Conservation (phyloP, 768 basidiomycete genomes). For the Suillus subluteus region DNA sequence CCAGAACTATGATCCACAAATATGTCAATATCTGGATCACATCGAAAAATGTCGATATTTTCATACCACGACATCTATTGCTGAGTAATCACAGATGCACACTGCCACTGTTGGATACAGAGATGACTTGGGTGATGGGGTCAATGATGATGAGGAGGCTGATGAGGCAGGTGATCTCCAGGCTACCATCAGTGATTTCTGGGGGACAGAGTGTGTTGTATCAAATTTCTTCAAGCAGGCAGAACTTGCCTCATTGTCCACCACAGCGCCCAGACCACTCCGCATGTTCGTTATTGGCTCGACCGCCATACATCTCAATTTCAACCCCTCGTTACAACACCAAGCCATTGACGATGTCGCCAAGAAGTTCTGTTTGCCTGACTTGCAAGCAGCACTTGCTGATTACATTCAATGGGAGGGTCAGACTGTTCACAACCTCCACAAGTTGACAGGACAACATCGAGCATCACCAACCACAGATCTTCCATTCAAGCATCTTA, state of each 20-base stretch:
- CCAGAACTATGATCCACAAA: constrained; percentile 38
- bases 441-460: too few relatives aligned
- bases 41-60: constrained; percentile 34
- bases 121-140: background rate
- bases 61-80: constrained; percentile 10
- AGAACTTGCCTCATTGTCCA: background rate
- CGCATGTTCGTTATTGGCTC: constrained; percentile 17
- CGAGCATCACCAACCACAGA: too few relatives aligned
- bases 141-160: background rate
- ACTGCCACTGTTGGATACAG: constrained; percentile 1
- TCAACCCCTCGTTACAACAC: constrained; percentile 18
- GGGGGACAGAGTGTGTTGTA: background rate
- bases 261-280: constrained; percentile 11
- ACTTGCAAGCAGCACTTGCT: too few relatives aligned
- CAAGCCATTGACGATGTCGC: too few relatives aligned
- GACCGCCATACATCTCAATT: constrained; percentile 30
- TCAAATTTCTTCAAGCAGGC: background rate
- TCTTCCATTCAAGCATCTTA: too few relatives aligned
- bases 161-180: background rate
- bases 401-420: too few relatives aligned
- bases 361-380: too few relatives aligned
- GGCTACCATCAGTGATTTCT: background rate
- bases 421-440: too few relatives aligned
- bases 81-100: background rate
- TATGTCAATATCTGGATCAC: constrained; percentile 36